Conservation (phyloP, 176 grass and related monocot species). For the Typha latifolia region DNA sequence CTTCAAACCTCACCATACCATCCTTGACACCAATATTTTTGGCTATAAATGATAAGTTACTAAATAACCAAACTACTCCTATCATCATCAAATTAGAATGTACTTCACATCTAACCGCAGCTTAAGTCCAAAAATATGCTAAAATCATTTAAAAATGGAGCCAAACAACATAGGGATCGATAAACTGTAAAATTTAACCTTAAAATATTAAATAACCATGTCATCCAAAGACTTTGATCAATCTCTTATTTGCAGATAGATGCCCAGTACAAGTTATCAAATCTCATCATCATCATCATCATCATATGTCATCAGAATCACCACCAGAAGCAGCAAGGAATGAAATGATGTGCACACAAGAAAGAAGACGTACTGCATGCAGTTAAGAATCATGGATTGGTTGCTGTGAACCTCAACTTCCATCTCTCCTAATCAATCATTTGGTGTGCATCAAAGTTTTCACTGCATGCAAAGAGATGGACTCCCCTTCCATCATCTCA, state of each 20-base stretch:
- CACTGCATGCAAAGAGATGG: constrained; percentile 34
- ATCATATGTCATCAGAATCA: constrained; percentile 25
- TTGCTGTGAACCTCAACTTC: constrained; percentile 53
- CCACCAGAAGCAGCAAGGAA: constrained; percentile 34
- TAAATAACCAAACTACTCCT: too few species aligned
- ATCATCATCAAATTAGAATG: too few species aligned
- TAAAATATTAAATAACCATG: too few species aligned
- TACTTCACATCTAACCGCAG: too few species aligned
- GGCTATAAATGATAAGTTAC: too few species aligned
- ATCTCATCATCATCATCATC: constrained; percentile 31
- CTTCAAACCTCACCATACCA: too few species aligned
- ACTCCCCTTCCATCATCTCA: not conserved
- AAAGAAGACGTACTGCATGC: constrained; percentile 9
- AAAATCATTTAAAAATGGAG: too few species aligned
- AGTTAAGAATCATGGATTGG: constrained; percentile 7
- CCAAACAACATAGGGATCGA: too few species aligned
- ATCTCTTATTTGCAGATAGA: constrained; percentile 18
- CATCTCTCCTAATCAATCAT: constrained; percentile 57
- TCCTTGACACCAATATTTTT: too few species aligned
- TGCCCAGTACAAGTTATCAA: constrained; percentile 10
- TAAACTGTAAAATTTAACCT: too few species aligned
- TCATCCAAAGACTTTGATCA: constrained; percentile 1
- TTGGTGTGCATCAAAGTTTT: constrained; percentile 17
- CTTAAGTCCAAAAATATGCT: too few species aligned
- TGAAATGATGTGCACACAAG: not conserved